Percentiles rank a stretch among this genome's conserved stretches.
Evolutionary conservation across 495 filamentous ascomycete species (phyloP).

Genomic region (Cercophora newfieldiana): DNA sequence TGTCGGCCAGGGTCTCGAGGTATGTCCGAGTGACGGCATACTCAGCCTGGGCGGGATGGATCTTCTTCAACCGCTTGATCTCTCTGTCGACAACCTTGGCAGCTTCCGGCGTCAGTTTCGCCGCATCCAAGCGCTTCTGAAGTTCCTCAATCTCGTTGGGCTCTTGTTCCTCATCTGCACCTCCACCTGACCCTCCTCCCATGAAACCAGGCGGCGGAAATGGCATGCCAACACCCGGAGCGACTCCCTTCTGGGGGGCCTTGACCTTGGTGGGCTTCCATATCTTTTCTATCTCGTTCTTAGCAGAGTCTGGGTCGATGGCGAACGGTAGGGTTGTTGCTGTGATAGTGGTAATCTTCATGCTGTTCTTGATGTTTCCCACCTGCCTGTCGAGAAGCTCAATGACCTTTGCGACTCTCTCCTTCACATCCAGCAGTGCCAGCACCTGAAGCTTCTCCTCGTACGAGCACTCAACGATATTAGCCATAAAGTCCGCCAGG

Average conservation of each 20-base stretch:
- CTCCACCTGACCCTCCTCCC: constrained; percentile 29
- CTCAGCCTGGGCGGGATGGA: constrained; percentile 92
- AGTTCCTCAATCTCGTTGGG: constrained; percentile 88
- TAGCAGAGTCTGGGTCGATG: constrained; percentile 50
- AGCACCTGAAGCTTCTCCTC: constrained; percentile 89
- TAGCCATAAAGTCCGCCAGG: constrained; percentile 95
- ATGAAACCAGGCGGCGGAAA: constrained; percentile 44
- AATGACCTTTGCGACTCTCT: constrained; percentile 75
- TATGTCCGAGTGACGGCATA: constrained; percentile 94
- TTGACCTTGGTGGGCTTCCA: constrained; percentile 29
- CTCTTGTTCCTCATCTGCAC: constrained; percentile 65
- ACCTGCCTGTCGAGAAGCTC: constrained; percentile 80
- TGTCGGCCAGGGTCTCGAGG: constrained; percentile 89
- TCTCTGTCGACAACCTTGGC: constrained; percentile 87
- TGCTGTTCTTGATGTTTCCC: constrained; percentile 74
- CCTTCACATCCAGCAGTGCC: constrained; percentile 69
- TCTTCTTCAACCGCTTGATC: constrained; percentile 84
- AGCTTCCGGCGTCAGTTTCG: constrained; percentile 66
- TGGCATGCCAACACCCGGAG: constrained; percentile 36
- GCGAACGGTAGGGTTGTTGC: constrained; percentile 56
- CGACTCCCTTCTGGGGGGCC: constrained; percentile 25
- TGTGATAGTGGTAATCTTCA: constrained; percentile 73
- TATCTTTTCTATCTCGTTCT: constrained; percentile 41
- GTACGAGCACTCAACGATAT: constrained; percentile 77
- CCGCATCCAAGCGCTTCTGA: constrained; percentile 79